Percentiles rank a stretch among this genome's conserved stretches.
phyloP scores from a whole-genome alignment of 2,329 filamentous ascomycete genomes.

The Sporothrix pallida region DNA sequence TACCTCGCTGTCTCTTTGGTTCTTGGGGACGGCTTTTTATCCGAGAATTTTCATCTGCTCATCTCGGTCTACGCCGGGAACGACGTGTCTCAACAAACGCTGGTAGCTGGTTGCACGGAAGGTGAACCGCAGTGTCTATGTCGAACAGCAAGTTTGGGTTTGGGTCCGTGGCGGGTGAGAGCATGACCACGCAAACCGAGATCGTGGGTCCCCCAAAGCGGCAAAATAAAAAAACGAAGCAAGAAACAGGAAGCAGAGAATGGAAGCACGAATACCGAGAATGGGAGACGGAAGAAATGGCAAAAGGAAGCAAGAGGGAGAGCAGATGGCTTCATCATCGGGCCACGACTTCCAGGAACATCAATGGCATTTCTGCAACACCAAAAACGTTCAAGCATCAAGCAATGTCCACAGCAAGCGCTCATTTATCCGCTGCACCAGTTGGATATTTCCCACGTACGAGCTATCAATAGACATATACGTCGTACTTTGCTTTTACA shows the following conservation, averaged over 20 bases:
- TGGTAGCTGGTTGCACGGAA: neutral
- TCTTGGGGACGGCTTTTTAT: conserved; percentile 3
- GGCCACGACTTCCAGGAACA: neutral
- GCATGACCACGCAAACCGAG: conserved; percentile 13
- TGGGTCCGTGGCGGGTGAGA: neutral
- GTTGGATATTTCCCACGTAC: neutral
- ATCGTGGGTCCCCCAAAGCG: conserved; percentile 10
- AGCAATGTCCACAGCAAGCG: neutral
- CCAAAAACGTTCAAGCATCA: neutral
- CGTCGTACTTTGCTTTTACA: neutral
- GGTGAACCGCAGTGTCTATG: neutral
- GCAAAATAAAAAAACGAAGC: neutral
- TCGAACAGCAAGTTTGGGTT: neutral
- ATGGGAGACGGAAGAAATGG: neutral
- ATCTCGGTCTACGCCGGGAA: conserved; percentile 17
- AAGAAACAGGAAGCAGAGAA: neutral
- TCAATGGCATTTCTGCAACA: conserved; percentile 26
- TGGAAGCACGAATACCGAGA: neutral
- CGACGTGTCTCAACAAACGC: neutral
- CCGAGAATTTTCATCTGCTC: neutral
- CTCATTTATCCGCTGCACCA: conserved; percentile 9
- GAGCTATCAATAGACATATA: neutral
- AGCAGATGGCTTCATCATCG: conserved; percentile 19
- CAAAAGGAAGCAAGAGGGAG: neutral
- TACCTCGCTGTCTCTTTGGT: conserved; percentile 5